Base-by-base conservation (phyloP, 208 protist genomes). In the Trypanosoma brucei region DNA sequence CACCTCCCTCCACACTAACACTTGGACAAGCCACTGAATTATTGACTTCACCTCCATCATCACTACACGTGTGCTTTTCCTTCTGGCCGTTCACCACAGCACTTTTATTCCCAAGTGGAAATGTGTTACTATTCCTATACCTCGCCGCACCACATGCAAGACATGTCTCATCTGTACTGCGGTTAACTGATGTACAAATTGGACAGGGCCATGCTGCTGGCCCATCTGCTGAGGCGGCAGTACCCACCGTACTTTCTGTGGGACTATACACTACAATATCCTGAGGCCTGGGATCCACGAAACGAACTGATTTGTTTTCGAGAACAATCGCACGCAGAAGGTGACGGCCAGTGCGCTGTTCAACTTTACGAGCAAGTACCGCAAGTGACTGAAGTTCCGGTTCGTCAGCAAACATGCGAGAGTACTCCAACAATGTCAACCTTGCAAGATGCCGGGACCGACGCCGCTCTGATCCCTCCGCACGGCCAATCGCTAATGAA, bases 361-460 rank as follows among this genome's bases (percentile, higher is more conserved):
- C 89, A 62, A 86, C 88, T 13, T 59, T 55, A 36, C 65, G 63
- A 1, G 75, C 81, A 6, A 95, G 73, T 40, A 51, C 37, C 2
- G 86, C 62, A 8, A 95, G 75, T n/a, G 70, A 69, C 34, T 62
- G 37, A 9, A 95, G 72, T 2, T 83, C 75, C 3, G 59, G 48
- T 45, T 91, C 84, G 59, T 92, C 86, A 34, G 76, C 78, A 58
- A 95, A 95, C 64, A 91, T 84, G 48, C 89, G 86, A 0, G 84
- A 92, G 68, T 90, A 95, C 70, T 95, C 86, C 39, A 95, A 72
- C 34, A 95, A 49, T 11, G 81, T 88, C 49, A 93, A 72, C 0
- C 89, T 77, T 4, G 84, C 81, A 7, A 86, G 72, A 2, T 84
- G 79, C 44, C 88, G 89, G 30, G 65, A 72, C 2, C 68, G 53